Base-by-base conservation (phyloP, 306 rosid genomes). In the Quercus suber region DNA sequence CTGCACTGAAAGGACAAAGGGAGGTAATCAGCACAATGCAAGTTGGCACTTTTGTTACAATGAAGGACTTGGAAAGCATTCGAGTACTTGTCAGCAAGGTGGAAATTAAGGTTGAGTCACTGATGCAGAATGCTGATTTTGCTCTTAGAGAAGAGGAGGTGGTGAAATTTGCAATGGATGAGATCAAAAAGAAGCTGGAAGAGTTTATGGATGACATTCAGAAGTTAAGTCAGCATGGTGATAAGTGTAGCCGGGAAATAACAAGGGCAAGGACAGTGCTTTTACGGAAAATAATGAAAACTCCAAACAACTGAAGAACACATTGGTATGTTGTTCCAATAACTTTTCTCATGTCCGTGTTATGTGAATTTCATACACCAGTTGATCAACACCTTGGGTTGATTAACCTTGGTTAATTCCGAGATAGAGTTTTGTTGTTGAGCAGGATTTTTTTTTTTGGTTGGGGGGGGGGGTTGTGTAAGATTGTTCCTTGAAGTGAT, bases 171-270 rank as follows among this genome's bases (percentile, higher is more conserved):
- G 96, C 86, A 14, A 89, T 95, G 13, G 92, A 84, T 11, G 97
- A 92, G 81, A 92, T 95, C 81, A 88, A 87, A 96, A 95, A 92
- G 87, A 89, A 86, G 84, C 87, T 92, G 57, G 91, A 87, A 65
- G 81, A 9, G 30, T 91, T 91, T 71, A 56, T 75, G 4, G 89
- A 88, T 49, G 89, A 84, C 58, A 83, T 92, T 6, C 91, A 91
- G 61, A 84, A 65, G 56, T 87, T 92, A 83, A 89, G 87, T 82
- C 78, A 71, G 80, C 97, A 89, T 55, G 91, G 90, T 72, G 87
- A 86, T 76, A 82, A 79, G 79, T 95, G 96, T 79, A 82, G 92
- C 86, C 76, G 80, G 76, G 82, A 87, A 55, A 84, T 88, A 79
- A 87, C 86, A 69, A 85, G 52, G 87, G 95, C 98, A 18, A 91